Evolutionary conservation across 306 rosid species (phyloP), one percentile per base, ranked within the genome.

Genomic region (Inga laurina): DNA sequence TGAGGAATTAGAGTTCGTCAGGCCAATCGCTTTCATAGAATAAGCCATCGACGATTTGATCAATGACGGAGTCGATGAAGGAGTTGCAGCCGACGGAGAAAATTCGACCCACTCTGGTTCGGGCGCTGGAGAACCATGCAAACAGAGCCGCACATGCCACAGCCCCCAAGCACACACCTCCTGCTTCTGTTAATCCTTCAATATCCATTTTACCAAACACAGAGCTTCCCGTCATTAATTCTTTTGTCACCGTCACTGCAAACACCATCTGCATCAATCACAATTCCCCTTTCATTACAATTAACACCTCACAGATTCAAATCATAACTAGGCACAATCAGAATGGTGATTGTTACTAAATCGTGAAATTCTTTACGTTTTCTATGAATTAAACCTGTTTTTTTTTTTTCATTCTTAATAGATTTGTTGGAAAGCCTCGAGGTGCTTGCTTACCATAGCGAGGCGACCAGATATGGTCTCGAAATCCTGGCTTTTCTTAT

Each of bases 391-490:
- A 27, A 27, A 65, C 71, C 8, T 65, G 19, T 15, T 32, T 14
- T 32, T 54, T 32, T 54, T 7, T 2, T 21, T n/a, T 2, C 16
- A 8, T 65, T 65, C 43, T 44, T 65, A 65, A 5, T 65, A 32
- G n/a, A 32, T 5, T 15, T 32, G 43, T 7, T 65, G 43, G 16
- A 65, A 32, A 30, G 10, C 74, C 30, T 19, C 30, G 14, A 16
- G 13, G 64, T 49, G 61, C 32, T 11, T n/a, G 77, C 83, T 82
- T 81, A 95, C 99, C 98, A 96, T 96, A n/a, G 98, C 98, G 16
- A 96, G 92, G 24, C 98, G 93, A 57, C 99, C 99, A 15, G 97
- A 96, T 86, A 96, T 85, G 87, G 84, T 94, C 83, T 96, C 99
- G 70, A 96, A 96, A 61, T 94, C 99, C 7, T 91, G 94, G 82